A percentile compares a stretch with the other conserved stretches of the same genome.
Conservation (phyloP, 805 yeast species). For the Tetrapisispora fleetii region DNA sequence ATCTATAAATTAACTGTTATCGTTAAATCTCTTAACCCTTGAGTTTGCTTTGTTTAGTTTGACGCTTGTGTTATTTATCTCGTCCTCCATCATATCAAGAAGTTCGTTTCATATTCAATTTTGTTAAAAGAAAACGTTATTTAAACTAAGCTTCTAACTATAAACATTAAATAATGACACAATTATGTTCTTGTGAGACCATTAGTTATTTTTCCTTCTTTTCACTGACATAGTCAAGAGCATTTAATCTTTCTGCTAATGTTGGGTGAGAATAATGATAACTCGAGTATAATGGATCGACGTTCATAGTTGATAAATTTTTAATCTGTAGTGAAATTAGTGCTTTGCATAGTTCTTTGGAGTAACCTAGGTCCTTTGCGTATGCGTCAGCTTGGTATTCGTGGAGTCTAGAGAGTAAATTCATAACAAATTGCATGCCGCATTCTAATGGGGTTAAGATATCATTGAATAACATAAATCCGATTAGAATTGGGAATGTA, state of each 20-base stretch:
- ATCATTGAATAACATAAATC: slow-evolving; percentile 71
- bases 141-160: not conserved
- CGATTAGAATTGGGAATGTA: slow-evolving; percentile 67
- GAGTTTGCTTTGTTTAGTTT: slow-evolving; percentile 57
- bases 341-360: slow-evolving; percentile 56
- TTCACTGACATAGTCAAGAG: slow-evolving; percentile 42
- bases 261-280: slow-evolving; percentile 91
- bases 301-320: slow-evolving; percentile 77
- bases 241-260: slow-evolving; percentile 75
- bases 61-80: slow-evolving; percentile 53
- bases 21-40: slow-evolving; percentile 31
- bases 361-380: slow-evolving; percentile 67
- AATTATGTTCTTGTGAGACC: too few species aligned
- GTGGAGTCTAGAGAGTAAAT: slow-evolving; percentile 67
- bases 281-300: slow-evolving; percentile 81
- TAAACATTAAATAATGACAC: too few species aligned
- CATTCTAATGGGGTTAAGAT: slow-evolving; percentile 71
- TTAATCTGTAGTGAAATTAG: slow-evolving; percentile 69
- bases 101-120: slow-evolving; percentile 40
- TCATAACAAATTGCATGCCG: slow-evolving; percentile 52
- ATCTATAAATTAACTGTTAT: not conserved
- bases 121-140: too few species aligned
- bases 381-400: slow-evolving; percentile 91
- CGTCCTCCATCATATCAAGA: slow-evolving; percentile 53
- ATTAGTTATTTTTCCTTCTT: slow-evolving; percentile 14